Evolutionary conservation across 768 basidiomycete genomes (phyloP), one percentile per base, ranked within the genome.

Genomic region (Mycena rosella): DNA sequence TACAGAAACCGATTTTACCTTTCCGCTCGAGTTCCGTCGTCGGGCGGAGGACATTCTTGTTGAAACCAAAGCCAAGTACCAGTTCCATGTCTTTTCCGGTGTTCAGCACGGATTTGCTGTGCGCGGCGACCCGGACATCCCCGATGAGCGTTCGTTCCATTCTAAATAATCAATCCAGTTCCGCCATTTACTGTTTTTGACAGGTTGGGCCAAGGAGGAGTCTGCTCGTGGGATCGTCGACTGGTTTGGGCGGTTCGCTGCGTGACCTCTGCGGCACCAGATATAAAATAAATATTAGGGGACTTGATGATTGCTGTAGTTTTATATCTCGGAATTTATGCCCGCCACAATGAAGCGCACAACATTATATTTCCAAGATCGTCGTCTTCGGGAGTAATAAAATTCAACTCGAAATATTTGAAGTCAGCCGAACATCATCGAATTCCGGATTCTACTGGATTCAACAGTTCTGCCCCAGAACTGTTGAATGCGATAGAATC

Each of bases 141-240:
- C 85, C 83, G 67, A 67, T 80, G 61, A 10, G 4, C 67, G 61
- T 68, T 24, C 54, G 55, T 65, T 6, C 24, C 54, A 15, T 40
- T 30, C 36, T 1, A 6, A 30, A 22, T 29, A 3, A 10, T 36
- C 15, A 36, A n/a, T 20, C 8, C 20, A 3, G 29, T 27, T 26
- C 8, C 10, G 18, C 18, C 5, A 44, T 45, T 45, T 56, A 18
- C 18, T 17, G 29, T 34, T n/a, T 24, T 11, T n/a, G 20, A 44
- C 20, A 89, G 88, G 87, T 20, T 89, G 87, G 84, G 87, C 86
- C 0, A 89, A 88, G 68, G 88, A 89, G 70, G 84, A 89, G 60
- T 85, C 86, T 9, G 87, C 88, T 3, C 79, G 82, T 2, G 82
- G 84, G 42, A 78, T 88, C 49, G 74, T 85, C 29, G 74, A 72